A percentile compares a stretch with the other conserved stretches of the same genome.
These are phyloP conservation scores for Gillenia trifoliata DNA, from an alignment of 306 rosid genomes.

Conservation along the genomic window DNA sequence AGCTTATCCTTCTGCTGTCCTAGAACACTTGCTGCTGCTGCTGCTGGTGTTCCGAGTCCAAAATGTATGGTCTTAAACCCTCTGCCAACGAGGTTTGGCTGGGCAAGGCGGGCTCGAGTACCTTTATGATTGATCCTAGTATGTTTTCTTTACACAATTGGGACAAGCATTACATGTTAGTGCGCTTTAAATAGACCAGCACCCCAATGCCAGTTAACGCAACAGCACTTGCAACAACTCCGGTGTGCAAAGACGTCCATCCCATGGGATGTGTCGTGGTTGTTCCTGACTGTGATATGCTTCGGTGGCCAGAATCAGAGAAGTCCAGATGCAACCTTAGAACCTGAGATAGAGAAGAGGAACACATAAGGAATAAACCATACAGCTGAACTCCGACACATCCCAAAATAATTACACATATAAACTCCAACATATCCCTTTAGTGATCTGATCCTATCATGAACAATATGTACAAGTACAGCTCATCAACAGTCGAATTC, in stretches of 20 bases:
- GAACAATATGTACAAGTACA: background rate
- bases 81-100: background rate
- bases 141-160: background rate
- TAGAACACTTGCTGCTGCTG: conserved; percentile 1
- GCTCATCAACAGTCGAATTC: background rate
- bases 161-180: conserved; percentile 15
- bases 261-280: conserved; percentile 13
- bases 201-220: conserved; percentile 52
- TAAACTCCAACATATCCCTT: background rate
- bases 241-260: conserved; percentile 29
- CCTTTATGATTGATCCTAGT: conserved; percentile 3
- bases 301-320: conserved; percentile 29
- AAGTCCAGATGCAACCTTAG: conserved; percentile 78
- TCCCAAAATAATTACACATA: background rate
- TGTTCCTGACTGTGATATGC: conserved; percentile 13
- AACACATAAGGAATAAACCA: background rate
- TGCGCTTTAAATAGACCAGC: conserved; percentile 65
- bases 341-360: conserved; percentile 43
- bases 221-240: conserved; percentile 57
- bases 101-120: background rate
- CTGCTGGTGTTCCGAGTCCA: background rate
- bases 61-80: background rate
- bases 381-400: background rate
- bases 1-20: background rate
- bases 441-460: background rate